Evolutionary conservation across 805 yeast species (phyloP).

Genomic region (Cyberlindnera saturnus): DNA sequence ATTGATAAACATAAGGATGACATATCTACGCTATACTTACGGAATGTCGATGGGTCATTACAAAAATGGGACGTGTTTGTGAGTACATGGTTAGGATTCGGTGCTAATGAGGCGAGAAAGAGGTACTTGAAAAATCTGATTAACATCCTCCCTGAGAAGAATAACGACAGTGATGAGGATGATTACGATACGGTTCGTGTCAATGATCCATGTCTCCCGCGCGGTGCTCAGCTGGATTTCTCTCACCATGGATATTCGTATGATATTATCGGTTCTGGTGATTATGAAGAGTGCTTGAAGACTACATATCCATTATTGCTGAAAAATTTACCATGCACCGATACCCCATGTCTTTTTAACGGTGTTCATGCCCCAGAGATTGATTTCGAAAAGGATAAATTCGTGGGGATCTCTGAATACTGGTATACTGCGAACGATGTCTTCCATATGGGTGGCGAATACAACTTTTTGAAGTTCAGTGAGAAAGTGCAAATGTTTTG

Average conservation of each 20-base stretch:
- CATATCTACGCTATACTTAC: conserved; percentile 56
- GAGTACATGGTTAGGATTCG: conserved; percentile 95
- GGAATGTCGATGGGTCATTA: conserved; percentile 62
- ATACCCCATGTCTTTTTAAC: conserved; percentile 86
- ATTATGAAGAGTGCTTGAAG: conserved; percentile 66
- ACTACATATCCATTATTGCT: conserved; percentile 71
- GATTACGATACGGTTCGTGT: conserved; percentile 33
- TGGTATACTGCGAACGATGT: conserved; percentile 97
- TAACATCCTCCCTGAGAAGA: conserved; percentile 40
- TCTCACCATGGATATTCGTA: conserved; percentile 41
- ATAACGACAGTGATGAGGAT: conserved; percentile 41
- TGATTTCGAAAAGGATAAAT: conserved; percentile 71
- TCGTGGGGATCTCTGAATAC: conserved; percentile 92
- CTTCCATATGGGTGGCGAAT: conserved; percentile 83
- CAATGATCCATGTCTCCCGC: conserved; percentile 79
- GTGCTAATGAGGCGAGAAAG: conserved; percentile 88
- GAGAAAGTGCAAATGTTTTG: conserved; percentile 67
- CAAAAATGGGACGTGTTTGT: conserved; percentile 86
- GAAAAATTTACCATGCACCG: conserved; percentile 76
- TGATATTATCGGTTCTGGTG: conserved; percentile 67
- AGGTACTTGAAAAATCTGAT: conserved; percentile 61
- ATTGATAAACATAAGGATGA: conserved; percentile 65
- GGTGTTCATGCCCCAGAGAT: conserved; percentile 93
- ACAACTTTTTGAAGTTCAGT: conserved; percentile 67
- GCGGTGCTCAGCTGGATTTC: conserved; percentile 46